Conservation (phyloP, 179 eudicot genomes). For the Heliamphora pulchella region DNA sequence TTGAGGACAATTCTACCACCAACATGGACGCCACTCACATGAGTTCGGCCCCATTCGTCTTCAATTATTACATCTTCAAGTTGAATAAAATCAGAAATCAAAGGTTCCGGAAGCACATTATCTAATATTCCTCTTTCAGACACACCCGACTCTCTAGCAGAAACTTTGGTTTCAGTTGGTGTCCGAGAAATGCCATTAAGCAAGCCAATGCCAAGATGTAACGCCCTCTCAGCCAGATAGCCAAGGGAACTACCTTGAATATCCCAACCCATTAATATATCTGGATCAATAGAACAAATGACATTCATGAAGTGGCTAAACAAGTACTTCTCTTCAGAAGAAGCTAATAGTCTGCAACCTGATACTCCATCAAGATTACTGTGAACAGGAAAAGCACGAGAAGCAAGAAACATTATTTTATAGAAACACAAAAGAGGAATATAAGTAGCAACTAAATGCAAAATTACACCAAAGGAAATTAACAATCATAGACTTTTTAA, state of each 20-base stretch:
- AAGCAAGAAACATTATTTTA: background rate
- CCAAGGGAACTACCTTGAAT: slow-evolving; percentile 89
- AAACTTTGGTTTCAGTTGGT: slow-evolving; percentile 43
- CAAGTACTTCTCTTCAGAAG: slow-evolving; percentile 54
- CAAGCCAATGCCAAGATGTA: slow-evolving; percentile 59
- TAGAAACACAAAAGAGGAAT: background rate
- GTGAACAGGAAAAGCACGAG: slow-evolving; percentile 19
- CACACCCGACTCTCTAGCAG: slow-evolving; percentile 29
- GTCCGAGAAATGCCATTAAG: slow-evolving; percentile 74
- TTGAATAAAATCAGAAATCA: slow-evolving; percentile 39
- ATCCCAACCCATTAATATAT: slow-evolving; percentile 92
- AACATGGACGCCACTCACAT: slow-evolving; percentile 91
- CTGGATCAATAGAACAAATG: slow-evolving; percentile 56
- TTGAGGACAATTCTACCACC: slow-evolving; percentile 88
- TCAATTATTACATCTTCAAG: slow-evolving; percentile 54
- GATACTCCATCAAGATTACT: slow-evolving; percentile 60
- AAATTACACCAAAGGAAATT: background rate
- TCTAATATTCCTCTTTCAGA: slow-evolving; percentile 32
- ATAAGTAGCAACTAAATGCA: background rate
- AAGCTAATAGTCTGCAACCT: slow-evolving; percentile 42
- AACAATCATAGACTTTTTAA: background rate
- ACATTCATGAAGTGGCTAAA: slow-evolving; percentile 48
- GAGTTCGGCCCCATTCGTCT: slow-evolving; percentile 99
- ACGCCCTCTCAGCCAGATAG: slow-evolving; percentile 87
- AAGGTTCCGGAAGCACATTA: slow-evolving; percentile 37